phyloP scores from a whole-genome alignment of 2,329 filamentous ascomycete species.

The Lachnellula occidentalis region DNA sequence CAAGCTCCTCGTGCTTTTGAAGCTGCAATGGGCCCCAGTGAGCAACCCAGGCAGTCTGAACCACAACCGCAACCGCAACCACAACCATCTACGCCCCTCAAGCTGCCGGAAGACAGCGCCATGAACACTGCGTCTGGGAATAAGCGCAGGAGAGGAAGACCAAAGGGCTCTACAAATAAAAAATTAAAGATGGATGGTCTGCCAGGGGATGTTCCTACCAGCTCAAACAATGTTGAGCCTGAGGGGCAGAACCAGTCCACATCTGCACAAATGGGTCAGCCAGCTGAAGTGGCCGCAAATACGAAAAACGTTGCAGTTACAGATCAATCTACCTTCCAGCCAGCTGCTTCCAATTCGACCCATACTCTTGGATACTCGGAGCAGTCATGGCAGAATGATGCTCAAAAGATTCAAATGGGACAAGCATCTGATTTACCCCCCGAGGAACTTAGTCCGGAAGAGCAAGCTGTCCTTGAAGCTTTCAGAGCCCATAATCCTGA shows the following conservation, averaged over 20 bases:
- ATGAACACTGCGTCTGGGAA: slow-evolving; percentile 17
- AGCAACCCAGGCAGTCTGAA: slow-evolving; percentile 13
- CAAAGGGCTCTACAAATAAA: slow-evolving; percentile 49
- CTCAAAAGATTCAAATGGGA: slow-evolving; percentile 9
- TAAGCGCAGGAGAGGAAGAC: slow-evolving; percentile 37
- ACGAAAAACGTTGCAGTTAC: slow-evolving; percentile 7
- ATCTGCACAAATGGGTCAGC: slow-evolving; percentile 11
- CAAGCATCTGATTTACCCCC: slow-evolving; percentile 5
- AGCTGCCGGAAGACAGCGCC: slow-evolving; percentile 12
- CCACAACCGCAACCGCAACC: slow-evolving; percentile 11
- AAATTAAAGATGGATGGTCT: slow-evolving; percentile 19
- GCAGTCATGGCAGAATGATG: slow-evolving; percentile 22
- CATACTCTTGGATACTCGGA: slow-evolving; percentile 18
- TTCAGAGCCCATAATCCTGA: slow-evolving; percentile 22
- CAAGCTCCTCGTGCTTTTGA: slow-evolving; percentile 15
- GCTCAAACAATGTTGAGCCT: slow-evolving; percentile 5
- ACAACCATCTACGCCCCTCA: slow-evolving; percentile 15
- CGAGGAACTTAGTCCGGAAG: slow-evolving; percentile 30
- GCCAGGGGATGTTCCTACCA: slow-evolving; percentile 7
- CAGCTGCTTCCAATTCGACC: slow-evolving; percentile 9
- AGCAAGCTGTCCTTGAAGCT: slow-evolving; percentile 30
- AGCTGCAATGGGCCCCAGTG: slow-evolving; percentile 1
- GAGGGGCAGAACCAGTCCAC: slow-evolving; percentile 12
- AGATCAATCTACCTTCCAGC: slow-evolving; percentile 3
- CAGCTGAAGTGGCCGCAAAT: slow-evolving; percentile 14